Conservation (phyloP, 2,329 filamentous ascomycete species). For the Trichoderma lentiforme region DNA sequence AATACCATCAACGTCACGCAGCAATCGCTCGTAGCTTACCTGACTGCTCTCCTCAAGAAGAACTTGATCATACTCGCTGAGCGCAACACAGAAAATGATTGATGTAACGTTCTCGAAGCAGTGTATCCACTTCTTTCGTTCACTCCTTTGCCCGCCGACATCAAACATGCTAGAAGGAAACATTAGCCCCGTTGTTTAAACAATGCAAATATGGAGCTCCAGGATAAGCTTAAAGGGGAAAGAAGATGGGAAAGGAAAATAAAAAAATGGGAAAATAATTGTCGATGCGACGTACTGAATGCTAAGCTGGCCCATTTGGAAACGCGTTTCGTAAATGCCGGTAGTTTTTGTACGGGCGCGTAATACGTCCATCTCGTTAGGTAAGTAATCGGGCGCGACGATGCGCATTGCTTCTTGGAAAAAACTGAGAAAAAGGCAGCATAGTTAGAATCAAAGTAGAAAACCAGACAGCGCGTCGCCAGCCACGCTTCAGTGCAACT, state of each 20-base stretch:
- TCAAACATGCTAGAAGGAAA: slow-evolving; percentile 83
- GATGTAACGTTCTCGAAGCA: slow-evolving; percentile 99
- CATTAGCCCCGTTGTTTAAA: background rate
- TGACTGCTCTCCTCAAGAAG: slow-evolving; percentile 95
- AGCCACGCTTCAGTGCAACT: slow-evolving; percentile 32
- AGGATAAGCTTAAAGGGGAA: background rate
- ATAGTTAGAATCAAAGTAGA: background rate
- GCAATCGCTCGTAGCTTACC: slow-evolving; percentile 50
- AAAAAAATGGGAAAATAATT: background rate
- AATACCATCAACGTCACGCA: background rate
- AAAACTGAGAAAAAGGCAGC: slow-evolving; percentile 59
- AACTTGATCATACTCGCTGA: slow-evolving; percentile 98
- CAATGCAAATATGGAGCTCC: background rate
- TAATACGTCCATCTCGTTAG: slow-evolving; percentile 90
- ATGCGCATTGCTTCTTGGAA: slow-evolving; percentile 91
- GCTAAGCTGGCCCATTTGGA: slow-evolving; percentile 96
- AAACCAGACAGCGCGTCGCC: background rate
- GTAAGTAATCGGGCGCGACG: slow-evolving; percentile 78
- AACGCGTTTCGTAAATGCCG: slow-evolving; percentile 97
- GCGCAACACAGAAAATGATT: slow-evolving; percentile 97
- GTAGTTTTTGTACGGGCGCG: slow-evolving; percentile 97
- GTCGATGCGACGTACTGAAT: slow-evolving; percentile 72
- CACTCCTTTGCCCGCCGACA: slow-evolving; percentile 92
- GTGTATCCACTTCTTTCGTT: slow-evolving; percentile 99
- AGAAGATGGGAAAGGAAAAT: background rate